Conservation (phyloP, 208 protist species). For the Trypanosoma lewisi region DNA sequence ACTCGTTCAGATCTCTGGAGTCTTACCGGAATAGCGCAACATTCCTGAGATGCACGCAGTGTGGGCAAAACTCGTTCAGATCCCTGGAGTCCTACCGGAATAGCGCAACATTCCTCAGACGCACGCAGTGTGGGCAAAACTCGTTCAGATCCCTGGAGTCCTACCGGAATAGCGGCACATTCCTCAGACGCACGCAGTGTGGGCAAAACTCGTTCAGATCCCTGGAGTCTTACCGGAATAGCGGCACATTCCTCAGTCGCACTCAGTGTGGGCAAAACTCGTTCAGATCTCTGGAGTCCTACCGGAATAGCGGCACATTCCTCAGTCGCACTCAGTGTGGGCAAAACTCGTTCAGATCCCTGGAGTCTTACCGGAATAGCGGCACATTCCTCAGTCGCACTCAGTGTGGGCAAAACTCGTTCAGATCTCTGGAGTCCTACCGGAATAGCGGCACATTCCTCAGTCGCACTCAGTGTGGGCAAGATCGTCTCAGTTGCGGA, state of each 20-base stretch:
- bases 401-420: not conserved
- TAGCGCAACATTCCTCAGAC: not conserved
- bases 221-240: not conserved
- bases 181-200: not conserved
- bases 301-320: not conserved
- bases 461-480: not conserved
- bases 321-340: not conserved
- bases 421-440: not conserved
- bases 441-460: not conserved
- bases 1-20: not conserved
- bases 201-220: not conserved
- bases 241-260: not conserved
- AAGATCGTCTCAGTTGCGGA: not conserved
- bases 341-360: not conserved
- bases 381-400: constrained; percentile 1
- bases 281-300: not conserved
- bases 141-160: not conserved
- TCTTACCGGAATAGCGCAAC: not conserved
- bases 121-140: not conserved
- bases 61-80: too few relatives aligned
- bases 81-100: not conserved
- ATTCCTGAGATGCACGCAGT: not conserved
- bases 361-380: not conserved
- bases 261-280: not conserved
- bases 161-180: not conserved